Percentiles rank a stretch among this genome's conserved stretches.
Evolutionary conservation across 2,329 filamentous ascomycete species (phyloP).

Genomic region (Aspergillus sp.): DNA sequence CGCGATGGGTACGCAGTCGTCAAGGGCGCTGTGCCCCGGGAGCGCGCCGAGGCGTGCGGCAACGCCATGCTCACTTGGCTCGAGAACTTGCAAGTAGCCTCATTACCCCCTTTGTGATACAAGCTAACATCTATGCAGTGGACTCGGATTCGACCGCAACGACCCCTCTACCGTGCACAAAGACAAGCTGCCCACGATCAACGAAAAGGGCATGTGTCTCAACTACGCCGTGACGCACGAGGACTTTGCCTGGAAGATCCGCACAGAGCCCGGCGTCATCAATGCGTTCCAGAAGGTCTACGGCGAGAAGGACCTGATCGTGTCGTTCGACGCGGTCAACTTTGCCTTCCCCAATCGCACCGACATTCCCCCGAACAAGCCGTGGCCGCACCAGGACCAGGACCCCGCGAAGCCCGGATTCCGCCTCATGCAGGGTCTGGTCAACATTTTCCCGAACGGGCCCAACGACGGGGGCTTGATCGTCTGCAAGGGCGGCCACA

Average conservation of each 20-base stretch:
- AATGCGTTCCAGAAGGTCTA: constrained; percentile 49
- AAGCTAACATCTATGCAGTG: constrained; percentile 14
- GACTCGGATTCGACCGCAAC: constrained; percentile 37
- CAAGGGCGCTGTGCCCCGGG: constrained; percentile 45
- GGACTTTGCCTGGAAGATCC: constrained; percentile 50
- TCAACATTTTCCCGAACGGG: constrained; percentile 42
- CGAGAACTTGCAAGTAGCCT: constrained; percentile 21
- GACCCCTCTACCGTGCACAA: constrained; percentile 34
- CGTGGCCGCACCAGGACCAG: constrained; percentile 50
- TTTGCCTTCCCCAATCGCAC: constrained; percentile 41
- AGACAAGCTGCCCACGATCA: constrained; percentile 39
- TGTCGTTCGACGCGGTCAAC: constrained; percentile 52
- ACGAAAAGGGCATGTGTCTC: constrained; percentile 51
- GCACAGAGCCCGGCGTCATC: constrained; percentile 49
- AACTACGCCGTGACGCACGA: constrained; percentile 50
- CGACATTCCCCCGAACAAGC: constrained; percentile 29
- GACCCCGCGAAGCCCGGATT: constrained; percentile 47
- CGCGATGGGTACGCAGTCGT: constrained; percentile 48
- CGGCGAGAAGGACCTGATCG: constrained; percentile 47
- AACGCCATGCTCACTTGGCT: constrained; percentile 22
- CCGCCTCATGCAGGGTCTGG: constrained; percentile 51
- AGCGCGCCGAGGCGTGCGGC: constrained; percentile 34
- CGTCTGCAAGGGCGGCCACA: constrained; percentile 32
- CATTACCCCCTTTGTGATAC: neutral
- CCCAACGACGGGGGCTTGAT: constrained; percentile 41